These are phyloP conservation scores for Scedosporium minutisporum DNA, from an alignment of 2,329 filamentous ascomycete species.

Conservation along the genomic window DNA sequence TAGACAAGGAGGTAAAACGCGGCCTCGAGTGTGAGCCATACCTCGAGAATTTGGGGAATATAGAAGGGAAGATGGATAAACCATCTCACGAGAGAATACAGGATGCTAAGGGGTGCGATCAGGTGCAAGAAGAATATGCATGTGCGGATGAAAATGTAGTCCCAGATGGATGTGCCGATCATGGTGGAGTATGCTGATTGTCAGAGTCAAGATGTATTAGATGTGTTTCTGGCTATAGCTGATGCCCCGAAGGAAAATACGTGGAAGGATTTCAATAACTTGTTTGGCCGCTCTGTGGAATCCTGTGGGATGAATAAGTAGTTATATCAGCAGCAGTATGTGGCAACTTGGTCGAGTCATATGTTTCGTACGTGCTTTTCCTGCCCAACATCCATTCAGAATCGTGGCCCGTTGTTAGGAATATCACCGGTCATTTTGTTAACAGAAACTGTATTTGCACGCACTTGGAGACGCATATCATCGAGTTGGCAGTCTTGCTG, in stretches of 20 bases:
- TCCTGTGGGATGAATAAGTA: no score
- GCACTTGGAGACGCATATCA: no score
- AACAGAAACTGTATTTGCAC: no score
- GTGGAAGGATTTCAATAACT: not conserved
- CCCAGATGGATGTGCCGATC: conserved; percentile 12
- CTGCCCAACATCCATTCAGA: no score
- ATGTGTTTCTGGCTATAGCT: not conserved
- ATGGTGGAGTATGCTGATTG: conserved; percentile 1
- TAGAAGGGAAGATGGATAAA: conserved; percentile 16
- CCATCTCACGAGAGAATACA: conserved; percentile 27
- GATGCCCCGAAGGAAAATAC: not conserved
- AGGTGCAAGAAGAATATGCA: conserved; percentile 38
- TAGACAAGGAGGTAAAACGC: conserved; percentile 45
- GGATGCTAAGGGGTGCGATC: conserved; percentile 37
- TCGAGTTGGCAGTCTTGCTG: no score
- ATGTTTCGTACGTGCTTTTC: no score
- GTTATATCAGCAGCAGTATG: no score
- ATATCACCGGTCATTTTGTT: no score
- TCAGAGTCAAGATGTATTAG: not conserved
- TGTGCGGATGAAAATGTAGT: conserved; percentile 29
- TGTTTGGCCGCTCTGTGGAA: not conserved
- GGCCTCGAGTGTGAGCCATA: conserved; percentile 38
- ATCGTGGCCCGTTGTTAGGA: no score
- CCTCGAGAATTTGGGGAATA: conserved; percentile 25
- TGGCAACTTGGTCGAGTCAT: no score